Evolutionary conservation across 768 basidiomycete species (phyloP), one percentile per base, ranked within the genome.

Genomic region (Lactarius sp.): DNA sequence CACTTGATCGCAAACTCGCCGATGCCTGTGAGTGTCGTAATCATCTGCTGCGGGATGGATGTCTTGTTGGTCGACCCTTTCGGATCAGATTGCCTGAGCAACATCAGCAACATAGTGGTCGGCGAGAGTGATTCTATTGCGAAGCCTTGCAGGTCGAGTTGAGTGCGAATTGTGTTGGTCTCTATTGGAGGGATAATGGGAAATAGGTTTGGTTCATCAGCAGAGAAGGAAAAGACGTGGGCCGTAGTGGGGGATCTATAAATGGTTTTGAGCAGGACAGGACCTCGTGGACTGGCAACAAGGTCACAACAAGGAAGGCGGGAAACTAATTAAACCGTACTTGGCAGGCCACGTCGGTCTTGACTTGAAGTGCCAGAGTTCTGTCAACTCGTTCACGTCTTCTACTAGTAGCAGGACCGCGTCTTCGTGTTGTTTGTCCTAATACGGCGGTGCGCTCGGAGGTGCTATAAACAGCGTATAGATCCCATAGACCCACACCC

Each of bases 91-190:
- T 98, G 97, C 71, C 98, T 96, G 5, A 99, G 82, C 1, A 99
- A 78, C 0, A 94, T 97, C 65, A 99, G 85, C 12, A 91, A 84
- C 0, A 95, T 97, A 2, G 97, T 98, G 2, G 86, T 98, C 0
- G 96, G 97, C 0, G 95, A 98, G 9, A 99, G 79, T 0, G 90
- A 83, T 74, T 98, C 96, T 69, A 99, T 94, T 0, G 96, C 92
- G 92, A 95, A 98, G 52, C 96, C 97, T 76, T 94, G 94, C n/a
- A 99, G 79, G 72, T 97, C 94, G n/a, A 96, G 87, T 73, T 98
- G 95, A 0, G 92, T 92, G 7, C 95, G 88, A 65, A 97, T 96
- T 56, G 89, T 82, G 68, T 83, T 88, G 0, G 89, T 85, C 54
- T 90, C 92, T 1, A 75, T 78, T 12, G 78, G 78, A 52, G 82